phyloP scores from a whole-genome alignment of 371 early-diverging fungal genomes.

The Rhizopus microsporus region DNA sequence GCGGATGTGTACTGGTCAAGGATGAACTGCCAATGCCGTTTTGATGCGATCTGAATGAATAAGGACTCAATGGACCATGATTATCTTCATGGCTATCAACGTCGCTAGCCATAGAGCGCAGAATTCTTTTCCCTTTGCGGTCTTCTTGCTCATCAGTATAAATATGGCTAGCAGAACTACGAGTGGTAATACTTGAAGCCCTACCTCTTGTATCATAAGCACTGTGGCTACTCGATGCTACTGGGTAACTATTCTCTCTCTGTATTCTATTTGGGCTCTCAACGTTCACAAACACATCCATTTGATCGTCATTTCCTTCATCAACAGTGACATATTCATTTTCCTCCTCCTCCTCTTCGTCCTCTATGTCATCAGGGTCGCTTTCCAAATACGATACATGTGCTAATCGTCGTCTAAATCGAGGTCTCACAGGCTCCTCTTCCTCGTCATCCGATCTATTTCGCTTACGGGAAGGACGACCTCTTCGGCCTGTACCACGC shows the following conservation, averaged over 20 bases:
- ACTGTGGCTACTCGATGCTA: not conserved
- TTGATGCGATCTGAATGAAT: not conserved
- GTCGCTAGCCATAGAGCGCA: slow-evolving; percentile 25
- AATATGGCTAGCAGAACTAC: not conserved
- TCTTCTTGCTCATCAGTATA: slow-evolving; percentile 18
- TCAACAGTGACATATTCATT: slow-evolving; percentile 36
- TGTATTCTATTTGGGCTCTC: slow-evolving; percentile 17
- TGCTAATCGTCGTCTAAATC: slow-evolving; percentile 44
- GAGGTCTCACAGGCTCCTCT: slow-evolving; percentile 41
- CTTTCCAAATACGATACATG: slow-evolving; percentile 49
- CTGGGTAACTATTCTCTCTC: slow-evolving; percentile 10
- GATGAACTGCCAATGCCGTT: not conserved
- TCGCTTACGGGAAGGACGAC: slow-evolving; percentile 22
- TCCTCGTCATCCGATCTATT: slow-evolving; percentile 36
- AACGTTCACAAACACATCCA: slow-evolving; percentile 24
- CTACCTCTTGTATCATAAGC: not conserved
- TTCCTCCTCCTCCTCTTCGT: slow-evolving; percentile 27
- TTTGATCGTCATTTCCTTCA: slow-evolving; percentile 22
- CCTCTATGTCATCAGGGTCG: slow-evolving; percentile 54
- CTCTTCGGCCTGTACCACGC: slow-evolving; percentile 10
- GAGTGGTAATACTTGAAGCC: not conserved
- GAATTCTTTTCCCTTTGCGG: slow-evolving; percentile 41
- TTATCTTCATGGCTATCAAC: slow-evolving; percentile 32
- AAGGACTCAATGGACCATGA: not conserved
- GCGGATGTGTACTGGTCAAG: not conserved